These are phyloP conservation scores for Rosellinia necatrix DNA, from an alignment of 2,329 filamentous ascomycete genomes.

Conservation along the genomic window DNA sequence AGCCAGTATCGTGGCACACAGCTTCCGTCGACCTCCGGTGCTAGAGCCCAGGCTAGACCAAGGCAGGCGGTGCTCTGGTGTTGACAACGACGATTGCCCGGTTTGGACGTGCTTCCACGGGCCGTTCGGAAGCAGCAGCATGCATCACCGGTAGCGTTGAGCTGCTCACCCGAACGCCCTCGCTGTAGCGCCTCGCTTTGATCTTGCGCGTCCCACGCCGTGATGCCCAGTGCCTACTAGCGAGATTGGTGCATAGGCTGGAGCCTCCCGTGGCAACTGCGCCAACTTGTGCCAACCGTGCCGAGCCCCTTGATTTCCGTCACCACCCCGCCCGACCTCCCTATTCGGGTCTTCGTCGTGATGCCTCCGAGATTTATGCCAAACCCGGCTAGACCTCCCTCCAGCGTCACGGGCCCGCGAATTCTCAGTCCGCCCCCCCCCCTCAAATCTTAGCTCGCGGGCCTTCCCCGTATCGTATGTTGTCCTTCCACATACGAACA, in stretches of 20 bases:
- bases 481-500: not conserved
- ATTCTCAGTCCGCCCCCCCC: not conserved
- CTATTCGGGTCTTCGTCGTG: slow-evolving; percentile 32
- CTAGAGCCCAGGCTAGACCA: slow-evolving; percentile 9
- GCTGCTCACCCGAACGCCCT: not conserved
- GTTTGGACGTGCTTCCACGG: slow-evolving; percentile 1
- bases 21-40: slow-evolving; percentile 9
- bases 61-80: not conserved
- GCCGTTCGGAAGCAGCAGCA: slow-evolving; percentile 4
- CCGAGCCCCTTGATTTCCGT: slow-evolving; percentile 23
- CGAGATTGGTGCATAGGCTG: slow-evolving; percentile 18
- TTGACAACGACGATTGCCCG: slow-evolving; percentile 7
- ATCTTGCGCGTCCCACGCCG: not conserved
- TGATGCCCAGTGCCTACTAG: slow-evolving; percentile 2
- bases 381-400: slow-evolving; percentile 31
- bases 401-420: slow-evolving; percentile 23
- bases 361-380: slow-evolving; percentile 33
- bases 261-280: slow-evolving; percentile 5
- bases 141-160: not conserved
- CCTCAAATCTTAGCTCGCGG: slow-evolving; percentile 12
- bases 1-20: slow-evolving; percentile 10
- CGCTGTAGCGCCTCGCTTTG: slow-evolving; percentile 6
- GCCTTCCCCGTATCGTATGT: slow-evolving; percentile 4
- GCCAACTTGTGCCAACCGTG: slow-evolving; percentile 15
- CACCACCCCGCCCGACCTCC: slow-evolving; percentile 30